Evolutionary conservation across 2,329 filamentous ascomycete genomes (phyloP), one percentile per base, ranked within the genome.

Genomic region (Coniochaeta pulveracea): DNA sequence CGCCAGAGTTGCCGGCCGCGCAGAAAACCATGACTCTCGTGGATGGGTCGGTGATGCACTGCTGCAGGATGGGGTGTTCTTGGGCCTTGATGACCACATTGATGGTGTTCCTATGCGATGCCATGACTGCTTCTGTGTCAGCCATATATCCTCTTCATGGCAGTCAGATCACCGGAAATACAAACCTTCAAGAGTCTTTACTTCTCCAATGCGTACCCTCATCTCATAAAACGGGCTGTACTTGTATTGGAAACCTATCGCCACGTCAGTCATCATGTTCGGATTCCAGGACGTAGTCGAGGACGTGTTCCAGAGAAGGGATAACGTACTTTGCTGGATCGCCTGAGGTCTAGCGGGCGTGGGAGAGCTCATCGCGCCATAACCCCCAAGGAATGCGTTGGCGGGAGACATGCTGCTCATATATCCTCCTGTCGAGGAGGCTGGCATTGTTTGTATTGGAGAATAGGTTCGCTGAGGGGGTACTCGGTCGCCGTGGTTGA

Each of bases 201-300:
- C 61, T 6, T 66, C 60, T 5, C 83, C 74, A 5, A 95, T 56
- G 18, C 74, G 67, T 35, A 74, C 64, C 28, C 77, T 52, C 19
- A 89, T 65, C 9, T 72, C 72, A 49, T 89, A 95, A 55, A 95
- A 98, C 0, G 91, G 89, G 47, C 85, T 94, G 4, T 75, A 55
- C 48, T 84, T 89, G 60, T 66, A 69, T 9, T 52, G 37, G 9
- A 55, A 47, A 23, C 39, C 45, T 45, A 34, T 22, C 26, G 15
- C 15, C 28, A 16, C 8, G 10, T 31, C 15, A 31, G 28, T 15
- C 19, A 4, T 22, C 8, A 21, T n/a, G 6, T 19, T 6, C 26
- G n/a, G 14, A 19, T 17, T n/a, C n/a, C n/a, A n/a, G n/a, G 19
- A 15, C 26, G 31, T 23, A n/a, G n/a, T 37, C 36, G 26, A 16